Percentiles rank a stretch among this genome's conserved stretches.
Evolutionary conservation across 2,329 filamentous ascomycete genomes (phyloP).

Genomic region (Aspergillus phoenicis): DNA sequence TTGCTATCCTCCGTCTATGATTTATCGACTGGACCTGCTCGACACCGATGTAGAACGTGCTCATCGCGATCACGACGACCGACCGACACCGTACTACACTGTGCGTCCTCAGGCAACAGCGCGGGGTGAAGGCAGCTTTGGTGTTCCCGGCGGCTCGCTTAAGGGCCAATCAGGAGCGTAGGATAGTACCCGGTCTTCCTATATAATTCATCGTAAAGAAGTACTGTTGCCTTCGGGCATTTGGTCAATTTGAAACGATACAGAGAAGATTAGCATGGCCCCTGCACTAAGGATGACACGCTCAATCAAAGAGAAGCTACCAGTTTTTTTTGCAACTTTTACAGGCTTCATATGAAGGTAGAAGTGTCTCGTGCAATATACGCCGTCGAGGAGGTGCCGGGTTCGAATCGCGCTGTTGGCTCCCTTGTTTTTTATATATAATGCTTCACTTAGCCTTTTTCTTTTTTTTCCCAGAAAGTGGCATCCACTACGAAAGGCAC

Average conservation of each 20-base stretch:
- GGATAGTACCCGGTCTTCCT: neutral
- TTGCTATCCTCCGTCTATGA: neutral
- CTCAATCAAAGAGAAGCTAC: constrained; percentile 78
- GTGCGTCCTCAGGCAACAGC: neutral
- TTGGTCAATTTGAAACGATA: constrained; percentile 70
- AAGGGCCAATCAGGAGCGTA: constrained; percentile 13
- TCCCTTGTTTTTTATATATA: neutral
- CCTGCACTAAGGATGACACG: constrained; percentile 93
- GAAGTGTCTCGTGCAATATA: neutral
- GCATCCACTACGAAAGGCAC: neutral
- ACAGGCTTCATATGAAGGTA: constrained; percentile 20
- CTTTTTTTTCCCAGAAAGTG: neutral
- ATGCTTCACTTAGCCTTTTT: neutral
- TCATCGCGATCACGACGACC: neutral
- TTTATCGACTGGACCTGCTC: neutral
- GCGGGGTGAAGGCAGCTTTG: constrained; percentile 8
- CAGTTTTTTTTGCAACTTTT: constrained; percentile 60
- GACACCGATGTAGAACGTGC: neutral
- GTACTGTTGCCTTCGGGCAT: constrained; percentile 49
- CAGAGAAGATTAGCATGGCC: constrained; percentile 83
- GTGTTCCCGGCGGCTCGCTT: constrained; percentile 12
- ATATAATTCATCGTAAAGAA: constrained; percentile 28
- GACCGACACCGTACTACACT: neutral
- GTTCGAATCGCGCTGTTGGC: constrained; percentile 17
- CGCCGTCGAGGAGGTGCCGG: neutral